These are phyloP conservation scores for Pythium chondricola DNA, from an alignment of 352 stramenopile species.

Conservation along the genomic window DNA sequence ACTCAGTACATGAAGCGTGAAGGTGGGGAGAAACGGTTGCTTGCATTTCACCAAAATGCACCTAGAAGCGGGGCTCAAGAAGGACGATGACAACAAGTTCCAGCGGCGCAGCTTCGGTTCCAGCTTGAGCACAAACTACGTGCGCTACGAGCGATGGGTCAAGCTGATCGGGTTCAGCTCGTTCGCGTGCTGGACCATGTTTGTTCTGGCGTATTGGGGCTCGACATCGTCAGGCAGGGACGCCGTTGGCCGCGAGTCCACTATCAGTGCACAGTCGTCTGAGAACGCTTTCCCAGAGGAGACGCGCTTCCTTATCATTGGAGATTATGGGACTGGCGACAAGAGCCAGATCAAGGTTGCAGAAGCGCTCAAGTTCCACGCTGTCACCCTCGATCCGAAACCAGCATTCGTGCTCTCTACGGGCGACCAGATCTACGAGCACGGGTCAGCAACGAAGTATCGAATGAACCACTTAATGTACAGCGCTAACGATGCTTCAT, in stretches of 20 bases:
- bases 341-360: slow-evolving; percentile 54
- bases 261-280: slow-evolving; percentile 16
- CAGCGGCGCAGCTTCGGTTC: slow-evolving; percentile 19
- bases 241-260: slow-evolving; percentile 4
- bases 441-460: slow-evolving; percentile 36
- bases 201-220: slow-evolving; percentile 47
- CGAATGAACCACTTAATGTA: not conserved
- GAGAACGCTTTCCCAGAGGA: slow-evolving; percentile 42
- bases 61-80: slow-evolving; percentile 50
- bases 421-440: slow-evolving; percentile 82
- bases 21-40: too few relatives aligned
- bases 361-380: slow-evolving; percentile 52
- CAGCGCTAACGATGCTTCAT: too few relatives aligned
- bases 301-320: slow-evolving; percentile 76
- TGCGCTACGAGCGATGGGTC: slow-evolving; percentile 57
- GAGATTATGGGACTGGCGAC: slow-evolving; percentile 77
- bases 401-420: slow-evolving; percentile 78
- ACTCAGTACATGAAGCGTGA: not conserved
- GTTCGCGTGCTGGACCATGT: slow-evolving; percentile 53
- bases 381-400: slow-evolving; percentile 39
- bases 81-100: slow-evolving; percentile 49
- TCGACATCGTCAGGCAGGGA: not conserved
- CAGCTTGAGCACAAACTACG: slow-evolving; percentile 17
- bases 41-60: slow-evolving; percentile 26
- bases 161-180: slow-evolving; percentile 44